Base-by-base conservation (phyloP, 2,329 filamentous ascomycete species). In the Talaromyces verruculosus region DNA sequence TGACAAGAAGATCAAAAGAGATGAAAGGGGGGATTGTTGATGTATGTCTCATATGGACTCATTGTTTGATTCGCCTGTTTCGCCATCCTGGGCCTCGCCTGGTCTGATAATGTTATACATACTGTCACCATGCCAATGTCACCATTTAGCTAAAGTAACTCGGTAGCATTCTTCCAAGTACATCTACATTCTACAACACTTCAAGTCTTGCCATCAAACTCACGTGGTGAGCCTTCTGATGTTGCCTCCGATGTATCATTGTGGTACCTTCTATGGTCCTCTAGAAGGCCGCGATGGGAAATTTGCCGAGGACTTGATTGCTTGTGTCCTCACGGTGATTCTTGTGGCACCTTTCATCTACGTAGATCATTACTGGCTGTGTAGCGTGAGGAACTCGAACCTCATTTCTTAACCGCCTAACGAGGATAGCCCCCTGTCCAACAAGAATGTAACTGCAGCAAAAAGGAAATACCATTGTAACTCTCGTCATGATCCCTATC, bases 341-440 rank as follows among this genome's bases (percentile, higher is more conserved):
- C 39, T 60, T 41, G 35, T 60, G 37, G 49, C 30, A 45, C 57
- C 35, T 43, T 28, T 59, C 33, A 59, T 17, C 35, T 59, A 41
- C 35, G 13, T 19, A 25, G 11, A 33, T 60, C 35, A 41, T 19
- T 60, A 60, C 57, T 22, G 15, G 39, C 28, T n/a, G 37, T 45
- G 57, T 59, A 60, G 22, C 57, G 57, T 30, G 37, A 60, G 57
- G n/a, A 45, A 41, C 57, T 60, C 57, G 57, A 60, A 60, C 45
- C 57, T 45, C 28, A 45, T 28, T 60, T 19, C 57, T 15, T 30
- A 19, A 7, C 10, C 28, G 3, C 13, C 57, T 39, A 45, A 33
- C n/a, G 37, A 60, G 57, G 28, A 43, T n/a, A 59, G 10, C 28
- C 19, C 22, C 8, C 13, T 22, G 37, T 33, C 33, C 35, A n/a